Conservation (phyloP, 2,329 filamentous ascomycete genomes). For the Diaporthe sp. region DNA sequence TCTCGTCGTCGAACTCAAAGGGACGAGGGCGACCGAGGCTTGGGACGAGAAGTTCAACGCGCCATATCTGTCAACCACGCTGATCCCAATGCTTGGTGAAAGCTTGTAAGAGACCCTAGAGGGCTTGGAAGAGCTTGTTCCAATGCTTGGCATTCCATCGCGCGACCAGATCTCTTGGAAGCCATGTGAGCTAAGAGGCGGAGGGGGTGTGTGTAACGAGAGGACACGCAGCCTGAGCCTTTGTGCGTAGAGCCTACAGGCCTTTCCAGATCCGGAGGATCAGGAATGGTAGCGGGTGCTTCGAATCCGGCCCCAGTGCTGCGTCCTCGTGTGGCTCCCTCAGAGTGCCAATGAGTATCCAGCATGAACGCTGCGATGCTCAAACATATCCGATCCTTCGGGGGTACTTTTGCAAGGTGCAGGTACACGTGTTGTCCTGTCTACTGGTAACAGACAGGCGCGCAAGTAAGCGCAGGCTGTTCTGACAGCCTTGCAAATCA, state of each 20-base stretch:
- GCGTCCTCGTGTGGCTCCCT: neutral
- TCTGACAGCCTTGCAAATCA: neutral
- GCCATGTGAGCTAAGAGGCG: neutral
- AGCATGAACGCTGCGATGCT: neutral
- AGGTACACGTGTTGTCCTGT: slow-evolving; percentile 2
- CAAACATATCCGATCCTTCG: slow-evolving; percentile 5
- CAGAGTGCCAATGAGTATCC: neutral
- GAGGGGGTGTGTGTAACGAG: neutral
- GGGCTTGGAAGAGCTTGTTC: slow-evolving; percentile 20
- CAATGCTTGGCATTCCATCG: slow-evolving; percentile 17
- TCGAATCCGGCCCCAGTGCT: neutral
- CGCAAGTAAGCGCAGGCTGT: neutral
- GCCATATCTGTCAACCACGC: neutral
- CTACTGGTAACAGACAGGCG: neutral
- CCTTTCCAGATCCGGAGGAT: neutral
- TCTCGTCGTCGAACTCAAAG: neutral
- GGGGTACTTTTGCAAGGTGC: neutral
- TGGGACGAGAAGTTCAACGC: neutral
- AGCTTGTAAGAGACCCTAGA: neutral
- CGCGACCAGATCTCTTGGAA: neutral
- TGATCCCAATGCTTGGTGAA: slow-evolving; percentile 26
- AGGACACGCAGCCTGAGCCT: neutral
- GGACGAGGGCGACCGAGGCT: neutral
- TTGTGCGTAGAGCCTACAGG: neutral
- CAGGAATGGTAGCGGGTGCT: neutral